These are phyloP conservation scores for Apiospora pterosperma DNA, from an alignment of 2,329 filamentous ascomycete species.

Conservation along the genomic window DNA sequence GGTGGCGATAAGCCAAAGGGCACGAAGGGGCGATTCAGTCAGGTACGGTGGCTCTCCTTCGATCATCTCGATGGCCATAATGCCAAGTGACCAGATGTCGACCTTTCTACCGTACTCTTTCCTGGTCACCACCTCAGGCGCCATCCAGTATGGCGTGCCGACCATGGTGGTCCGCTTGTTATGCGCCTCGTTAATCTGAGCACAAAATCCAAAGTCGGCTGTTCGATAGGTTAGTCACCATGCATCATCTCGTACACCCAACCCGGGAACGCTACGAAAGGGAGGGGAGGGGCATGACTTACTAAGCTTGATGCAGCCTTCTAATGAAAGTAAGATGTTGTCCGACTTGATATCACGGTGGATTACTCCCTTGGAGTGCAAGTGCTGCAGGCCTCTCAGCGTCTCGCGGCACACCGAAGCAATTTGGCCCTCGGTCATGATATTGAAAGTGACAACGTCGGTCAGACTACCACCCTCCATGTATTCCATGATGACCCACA, in stretches of 20 bases:
- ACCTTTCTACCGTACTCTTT: conserved; percentile 99
- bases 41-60: conserved; percentile 97
- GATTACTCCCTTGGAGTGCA: conserved; percentile 97
- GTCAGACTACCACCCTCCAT: conserved; percentile 98
- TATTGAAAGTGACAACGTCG: conserved; percentile 98
- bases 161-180: conserved; percentile 99
- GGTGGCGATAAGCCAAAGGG: conserved; percentile 93
- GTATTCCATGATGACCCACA: conserved; percentile 99
- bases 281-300: conserved; percentile 36
- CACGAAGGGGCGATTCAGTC: conserved; percentile 88
- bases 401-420: conserved; percentile 94
- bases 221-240: conserved; percentile 12
- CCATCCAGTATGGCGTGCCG: conserved; percentile 99
- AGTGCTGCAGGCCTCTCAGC: conserved; percentile 83
- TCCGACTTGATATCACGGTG: conserved; percentile 99
- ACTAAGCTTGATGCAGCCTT: conserved; percentile 98
- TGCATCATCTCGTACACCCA: neutral
- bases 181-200: conserved; percentile 94
- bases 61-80: conserved; percentile 99
- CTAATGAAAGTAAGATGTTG: conserved; percentile 89
- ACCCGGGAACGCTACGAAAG: neutral
- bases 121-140: conserved; percentile 91
- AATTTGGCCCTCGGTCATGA: conserved; percentile 98
- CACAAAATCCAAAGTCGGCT: conserved; percentile 99
- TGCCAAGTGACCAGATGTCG: conserved; percentile 96